Conservation (phyloP, 2,329 filamentous ascomycete genomes). For the Monosporascus sp. region DNA sequence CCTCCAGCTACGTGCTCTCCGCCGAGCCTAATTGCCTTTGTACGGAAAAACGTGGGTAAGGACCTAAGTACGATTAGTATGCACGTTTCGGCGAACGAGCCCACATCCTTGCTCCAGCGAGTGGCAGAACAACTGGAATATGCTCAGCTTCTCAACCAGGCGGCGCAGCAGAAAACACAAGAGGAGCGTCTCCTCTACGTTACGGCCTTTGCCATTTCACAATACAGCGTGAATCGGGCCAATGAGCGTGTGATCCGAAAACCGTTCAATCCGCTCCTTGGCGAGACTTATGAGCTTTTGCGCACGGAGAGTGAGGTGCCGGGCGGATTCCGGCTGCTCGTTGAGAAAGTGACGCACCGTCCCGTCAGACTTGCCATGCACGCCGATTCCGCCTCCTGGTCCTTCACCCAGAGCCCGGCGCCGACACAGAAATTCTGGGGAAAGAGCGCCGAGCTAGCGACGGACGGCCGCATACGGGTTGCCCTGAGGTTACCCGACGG, state of each 20-base stretch:
- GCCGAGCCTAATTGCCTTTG: constrained; percentile 86
- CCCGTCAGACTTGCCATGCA: constrained; percentile 91
- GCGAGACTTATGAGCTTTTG: constrained; percentile 91
- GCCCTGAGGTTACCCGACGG: constrained; percentile 62
- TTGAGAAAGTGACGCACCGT: constrained; percentile 91
- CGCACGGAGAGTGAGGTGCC: constrained; percentile 70
- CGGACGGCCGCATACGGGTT: constrained; percentile 79
- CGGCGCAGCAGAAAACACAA: constrained; percentile 55
- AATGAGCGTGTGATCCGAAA: constrained; percentile 92
- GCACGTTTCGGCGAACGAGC: constrained; percentile 96
- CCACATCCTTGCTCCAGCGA: constrained; percentile 80
- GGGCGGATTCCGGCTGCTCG: constrained; percentile 80
- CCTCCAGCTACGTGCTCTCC: constrained; percentile 71
- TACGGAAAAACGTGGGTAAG: constrained; percentile 97
- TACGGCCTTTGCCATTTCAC: constrained; percentile 83
- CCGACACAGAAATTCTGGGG: constrained; percentile 98
- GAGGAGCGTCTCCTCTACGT: constrained; percentile 76
- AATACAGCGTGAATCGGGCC: constrained; percentile 74
- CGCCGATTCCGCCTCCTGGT: constrained; percentile 82
- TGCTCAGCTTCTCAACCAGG: constrained; percentile 73
- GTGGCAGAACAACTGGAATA: constrained; percentile 91
- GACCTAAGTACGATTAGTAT: constrained; percentile 95
- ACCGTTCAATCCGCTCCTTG: constrained; percentile 94
- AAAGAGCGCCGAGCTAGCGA: constrained; percentile 90
- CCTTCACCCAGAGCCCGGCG: constrained; percentile 77